Base-by-base conservation (phyloP, 805 yeast species). In the Pichia membranifaciens region DNA sequence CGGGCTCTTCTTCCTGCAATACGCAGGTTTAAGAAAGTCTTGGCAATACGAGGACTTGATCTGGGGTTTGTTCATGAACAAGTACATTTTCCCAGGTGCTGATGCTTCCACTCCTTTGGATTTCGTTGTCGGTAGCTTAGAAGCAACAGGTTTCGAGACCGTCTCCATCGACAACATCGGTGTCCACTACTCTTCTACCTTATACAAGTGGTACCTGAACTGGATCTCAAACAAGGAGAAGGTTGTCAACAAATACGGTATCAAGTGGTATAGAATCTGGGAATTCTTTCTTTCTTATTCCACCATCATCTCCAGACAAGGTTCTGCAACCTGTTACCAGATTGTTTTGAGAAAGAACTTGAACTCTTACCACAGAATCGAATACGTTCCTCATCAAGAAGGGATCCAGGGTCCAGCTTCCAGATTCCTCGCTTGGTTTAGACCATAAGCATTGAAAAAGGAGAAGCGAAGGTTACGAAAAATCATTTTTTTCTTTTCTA, bases 31-130 rank as follows among this genome's bases (percentile, higher is more conserved):
- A 59, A 81, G 96, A 73, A 89, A 88, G 72, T 73, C 77, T 50
- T 88, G 96, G 96, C 96, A 88, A 72, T 88, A 87, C 69, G 96
- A 88, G 72, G 96, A 88, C 67, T 76, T 88, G 61, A 74, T 81
- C 68, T 88, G 96, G 96, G 96, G 96, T 59, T 74, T 89, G 65
- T 88, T 88, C 70, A 89, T 88, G 96, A 88, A 89, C 80, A 88
- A 87, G 74, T 88, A 87, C 70, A 84, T 88, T 64, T 88, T 88
- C 87, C 96, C 96, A 38, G 96, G 96, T 69, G 96, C 96, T 44
- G 96, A 88, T 71, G 96, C 96, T 41, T 87, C 95, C 6, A 89
- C 96, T 48, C 96, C 96, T 34, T 76, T 89, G 58, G 87, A 87
- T 51, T 89, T 86, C 61, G 91, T 87, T 54, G 73, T 82, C 51